Evolutionary conservation across 2,329 filamentous ascomycete species (phyloP), one percentile per base, ranked within the genome.

Genomic region (Leptographium wingfieldii): DNA sequence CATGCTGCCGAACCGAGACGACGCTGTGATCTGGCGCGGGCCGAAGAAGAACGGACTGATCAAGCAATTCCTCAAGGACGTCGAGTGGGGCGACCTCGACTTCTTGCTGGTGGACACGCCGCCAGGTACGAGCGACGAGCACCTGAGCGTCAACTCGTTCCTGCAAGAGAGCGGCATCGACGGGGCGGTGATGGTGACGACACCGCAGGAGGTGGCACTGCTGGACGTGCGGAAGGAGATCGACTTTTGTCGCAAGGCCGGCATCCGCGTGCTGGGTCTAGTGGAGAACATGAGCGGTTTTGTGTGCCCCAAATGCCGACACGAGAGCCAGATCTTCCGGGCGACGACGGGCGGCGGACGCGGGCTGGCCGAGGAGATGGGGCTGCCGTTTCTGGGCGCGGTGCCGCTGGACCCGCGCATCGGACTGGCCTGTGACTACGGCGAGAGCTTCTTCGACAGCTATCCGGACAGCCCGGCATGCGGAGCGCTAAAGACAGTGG

Each of bases 271-370:
- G 7, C 73, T 99, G 3, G 94, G 94, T 0, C 77, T 99, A 49
- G 94, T 96, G 19, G 94, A 99, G 77, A 99, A 99, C 70, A 99
- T 99, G 94, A 90, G 86, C 61, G 90, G 91, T 3, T 99, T 97
- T 67, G 92, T 99, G 58, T 99, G 94, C 69, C 92, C 92, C 11
- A 92, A 89, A 60, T 99, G 94, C 73, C 88, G 84, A 59, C 85
- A 91, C 65, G 77, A 84, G 70, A 86, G 80, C 67, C 84, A 95
- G 71, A 96, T 99, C 56, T 99, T 99, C 76, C 81, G 84, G 66
- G 85, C 94, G 12, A 95, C 89, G 11, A 99, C 94, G 0, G 94
- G 94, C 10, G 94, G 95, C 25, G 94, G 89, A 2, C 79, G 80
- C 60, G 84, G 82, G 51, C 73, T 99, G 65, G 92, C 94, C 2